Evolutionary conservation across 306 rosid genomes (phyloP), one percentile per base, ranked within the genome.

Genomic region (Mimosa bimucronata): DNA sequence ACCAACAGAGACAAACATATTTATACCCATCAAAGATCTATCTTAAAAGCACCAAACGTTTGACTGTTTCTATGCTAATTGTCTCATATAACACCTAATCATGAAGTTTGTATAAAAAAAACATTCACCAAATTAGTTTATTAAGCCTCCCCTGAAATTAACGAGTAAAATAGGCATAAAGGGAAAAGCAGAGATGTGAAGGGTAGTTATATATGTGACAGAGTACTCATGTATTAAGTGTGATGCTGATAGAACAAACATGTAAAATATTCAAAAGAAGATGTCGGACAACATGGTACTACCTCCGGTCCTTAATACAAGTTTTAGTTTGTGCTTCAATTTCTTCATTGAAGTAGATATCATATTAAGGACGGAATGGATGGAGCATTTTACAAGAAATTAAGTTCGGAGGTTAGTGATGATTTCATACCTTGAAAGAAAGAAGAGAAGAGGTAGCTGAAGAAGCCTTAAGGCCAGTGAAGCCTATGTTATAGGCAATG

Each of bases 401-500:
- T n/a, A n/a, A 62, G 29, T 30, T 31, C 6, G 4, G 31, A 31
- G 45, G 46, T 52, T 30, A 37, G 52, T 40, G 40, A n/a, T 52
- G 38, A 18, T 52, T 73, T 73, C n/a, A 68, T 87, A 90, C 98
- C 97, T 92, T 90, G 86, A 86, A 85, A 58, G 86, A 89, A 40
- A 88, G 86, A 73, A 91, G 85, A 78, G 92, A 89, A 0, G 98
- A 87, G 45, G 91, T 58, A 19, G 97, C 92, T 16, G 97, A 87
- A 28, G 94, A 91, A 77, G 92, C 41, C 7, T 66, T 82, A 71
- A 95, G 94, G 11, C 98, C 98, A 9, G 92, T 88, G 67, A 95
- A 92, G 11, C 98, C 98, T 40, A 95, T 91, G 66, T 95, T 84
- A 81, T 91, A 92, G 5, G 98, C 48, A 81, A 92, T 90, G 82